A percentile compares a stretch with the other conserved stretches of the same genome.
phyloP scores from a whole-genome alignment of 768 basidiomycete species.

The Lentinula edodes region DNA sequence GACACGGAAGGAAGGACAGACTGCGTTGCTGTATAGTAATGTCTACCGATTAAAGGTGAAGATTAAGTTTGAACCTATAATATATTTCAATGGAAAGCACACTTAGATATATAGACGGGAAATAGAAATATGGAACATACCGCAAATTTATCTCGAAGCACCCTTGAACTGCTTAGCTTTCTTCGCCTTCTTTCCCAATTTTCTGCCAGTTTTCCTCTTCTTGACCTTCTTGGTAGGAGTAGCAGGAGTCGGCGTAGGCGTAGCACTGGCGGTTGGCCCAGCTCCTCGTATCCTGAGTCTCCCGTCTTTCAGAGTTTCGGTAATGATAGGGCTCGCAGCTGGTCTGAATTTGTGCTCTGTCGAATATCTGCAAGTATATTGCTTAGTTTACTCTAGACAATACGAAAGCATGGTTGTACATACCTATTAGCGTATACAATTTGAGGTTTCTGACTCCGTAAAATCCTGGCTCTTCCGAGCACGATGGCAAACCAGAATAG shows the following conservation, averaged over 20 bases:
- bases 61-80: no score
- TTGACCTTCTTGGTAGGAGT: slow-evolving; percentile 11
- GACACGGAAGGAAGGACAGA: no score
- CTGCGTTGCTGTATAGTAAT: no score
- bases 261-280: slow-evolving; percentile 28
- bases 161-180: slow-evolving; percentile 14
- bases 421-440: slow-evolving; percentile 63
- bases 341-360: slow-evolving; percentile 78
- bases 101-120: no score
- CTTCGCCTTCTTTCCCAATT: slow-evolving; percentile 16
- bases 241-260: slow-evolving; percentile 12
- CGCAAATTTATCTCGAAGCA: background rate
- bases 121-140: no score
- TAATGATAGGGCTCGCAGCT: slow-evolving; percentile 80
- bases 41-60: no score
- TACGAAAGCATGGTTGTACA: slow-evolving; percentile 13
- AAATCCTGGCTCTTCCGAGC: slow-evolving; percentile 18
- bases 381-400: background rate
- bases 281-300: slow-evolving; percentile 68
- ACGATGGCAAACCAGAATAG: slow-evolving; percentile 31
- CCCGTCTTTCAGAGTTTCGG: slow-evolving; percentile 70
- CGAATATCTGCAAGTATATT: slow-evolving; percentile 54
- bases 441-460: slow-evolving; percentile 25
- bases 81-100: no score
- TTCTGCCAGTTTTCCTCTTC: slow-evolving; percentile 16